A percentile compares a stretch with the other conserved stretches of the same genome.
Evolutionary conservation across 2,329 filamentous ascomycete genomes (phyloP).

Genomic region (Amauroascus verrucosus): DNA sequence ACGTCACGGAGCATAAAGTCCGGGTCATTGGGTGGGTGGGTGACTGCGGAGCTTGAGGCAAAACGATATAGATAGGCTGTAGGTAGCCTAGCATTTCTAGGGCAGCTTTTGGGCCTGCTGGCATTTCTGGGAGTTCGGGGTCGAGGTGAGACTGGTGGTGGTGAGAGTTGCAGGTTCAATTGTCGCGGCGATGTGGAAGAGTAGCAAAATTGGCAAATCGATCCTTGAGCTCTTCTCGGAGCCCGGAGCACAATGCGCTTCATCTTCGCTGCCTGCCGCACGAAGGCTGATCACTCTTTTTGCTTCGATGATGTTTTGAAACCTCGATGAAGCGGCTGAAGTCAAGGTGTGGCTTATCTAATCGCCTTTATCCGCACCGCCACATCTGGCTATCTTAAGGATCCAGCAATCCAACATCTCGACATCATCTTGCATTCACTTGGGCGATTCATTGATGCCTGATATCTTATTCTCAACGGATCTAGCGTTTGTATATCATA

Average conservation of each 20-base stretch:
- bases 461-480: neutral
- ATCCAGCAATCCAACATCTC: neutral
- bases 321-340: neutral
- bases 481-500: neutral
- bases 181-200: conserved; percentile 19
- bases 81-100: neutral
- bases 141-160: neutral
- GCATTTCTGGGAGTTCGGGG: no score
- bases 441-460: neutral
- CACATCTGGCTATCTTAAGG: neutral
- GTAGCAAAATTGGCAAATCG: conserved; percentile 33
- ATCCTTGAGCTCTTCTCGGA: conserved; percentile 21
- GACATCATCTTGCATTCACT: neutral
- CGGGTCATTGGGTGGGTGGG: conserved; percentile 9
- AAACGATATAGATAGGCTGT: neutral
- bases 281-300: neutral
- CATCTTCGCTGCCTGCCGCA: conserved; percentile 20
- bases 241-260: conserved; percentile 28
- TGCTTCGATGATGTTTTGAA: neutral
- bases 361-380: conserved; percentile 10
- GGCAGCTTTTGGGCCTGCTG: neutral
- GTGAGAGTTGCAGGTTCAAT: neutral
- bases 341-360: conserved; percentile 6
- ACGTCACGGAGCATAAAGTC: conserved; percentile 26
- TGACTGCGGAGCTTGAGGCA: neutral